Base-by-base conservation (phyloP, 2,329 filamentous ascomycete genomes). In the Curvularia sp. region DNA sequence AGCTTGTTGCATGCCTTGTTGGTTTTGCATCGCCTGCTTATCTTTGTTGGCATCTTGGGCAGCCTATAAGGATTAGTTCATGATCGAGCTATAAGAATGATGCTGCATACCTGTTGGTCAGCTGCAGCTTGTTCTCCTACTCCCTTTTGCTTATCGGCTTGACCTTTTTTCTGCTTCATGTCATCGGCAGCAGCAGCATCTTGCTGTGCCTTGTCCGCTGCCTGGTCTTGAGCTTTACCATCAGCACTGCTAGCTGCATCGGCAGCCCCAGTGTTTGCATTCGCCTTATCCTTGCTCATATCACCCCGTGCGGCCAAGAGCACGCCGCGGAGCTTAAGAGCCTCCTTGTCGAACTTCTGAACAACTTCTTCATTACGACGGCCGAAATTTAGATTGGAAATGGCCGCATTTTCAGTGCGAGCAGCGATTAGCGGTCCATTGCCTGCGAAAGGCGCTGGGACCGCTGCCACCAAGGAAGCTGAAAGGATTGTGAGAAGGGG, bases 401-500 rank as follows among this genome's bases (percentile, higher is more conserved):
- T 60, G 30, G 48, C 70, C 28, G 67, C 56, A 66, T 64, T 60
- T 36, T 66, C 67, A 18, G 71, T 65, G n/a, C 57, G 58, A 50
- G 59, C 59, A 36, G 68, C 63, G 18, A 73, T 65, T 6, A 68
- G 66, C 46, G 66, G 63, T 45, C 71, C 71, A 43, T 67, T 68
- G 51, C 70, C 71, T 13, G 70, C 65, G 39, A 70, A 75, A 13
- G 73, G 68, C 25, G 69, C 64, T 27, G 74, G 74, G 43, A 66
- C 72, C 46, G 70, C 71, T 59, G 66, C 67, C 36, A 76, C 74
- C 39, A 76, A 56, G n/a, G 69, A 68, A 19, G 69, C 64, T 23
- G 74, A 75, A 63, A 76, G 65, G 63, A 77, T 63, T 27, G 74
- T 69, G 53, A 76, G 64, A 61, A 77, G 67, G 43, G 74, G 61